phyloP scores from a whole-genome alignment of 2,329 filamentous ascomycete genomes.

The Fusarium chuoi region DNA sequence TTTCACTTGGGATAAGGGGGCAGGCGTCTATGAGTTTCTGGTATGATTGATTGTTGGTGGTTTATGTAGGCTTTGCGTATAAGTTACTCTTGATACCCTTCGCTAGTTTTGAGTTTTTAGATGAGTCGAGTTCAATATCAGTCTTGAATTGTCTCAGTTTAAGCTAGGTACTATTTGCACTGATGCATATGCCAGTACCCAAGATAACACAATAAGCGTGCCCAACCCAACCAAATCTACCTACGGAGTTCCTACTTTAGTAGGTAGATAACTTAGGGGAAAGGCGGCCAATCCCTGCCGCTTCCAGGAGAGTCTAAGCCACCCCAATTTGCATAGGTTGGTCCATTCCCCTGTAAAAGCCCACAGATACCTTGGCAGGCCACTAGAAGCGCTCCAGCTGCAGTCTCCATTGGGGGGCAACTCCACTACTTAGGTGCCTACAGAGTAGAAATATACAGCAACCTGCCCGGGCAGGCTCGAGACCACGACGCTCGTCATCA shows the following conservation, averaged over 20 bases:
- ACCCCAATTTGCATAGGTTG: conserved; percentile 36
- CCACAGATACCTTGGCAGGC: conserved; percentile 16
- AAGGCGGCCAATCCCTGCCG: conserved; percentile 29
- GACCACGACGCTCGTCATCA: conserved; percentile 30
- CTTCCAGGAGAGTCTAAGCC: conserved; percentile 31
- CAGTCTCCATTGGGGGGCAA: conserved; percentile 15
- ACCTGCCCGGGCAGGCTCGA: conserved; percentile 7
- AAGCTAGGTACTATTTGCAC: background rate
- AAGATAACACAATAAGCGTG: conserved; percentile 12
- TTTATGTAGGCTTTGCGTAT: conserved; percentile 26
- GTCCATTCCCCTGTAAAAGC: conserved; percentile 17
- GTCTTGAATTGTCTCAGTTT: background rate
- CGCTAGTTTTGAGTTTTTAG: conserved; percentile 24
- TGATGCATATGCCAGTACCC: conserved; percentile 18
- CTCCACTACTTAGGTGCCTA: conserved; percentile 9
- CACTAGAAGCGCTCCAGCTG: conserved; percentile 18
- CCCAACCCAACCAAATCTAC: background rate
- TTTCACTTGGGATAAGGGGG: conserved; percentile 5
- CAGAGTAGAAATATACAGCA: conserved; percentile 14
- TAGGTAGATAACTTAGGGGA: background rate
- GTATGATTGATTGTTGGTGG: conserved; percentile 6
- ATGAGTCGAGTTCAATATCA: conserved; percentile 21
- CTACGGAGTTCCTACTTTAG: too few species aligned
- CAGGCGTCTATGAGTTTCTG: conserved; percentile 21
- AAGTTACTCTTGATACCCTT: conserved; percentile 41